Percentiles rank a stretch among this genome's conserved stretches.
Conservation (phyloP, 192 early-diverging fungal species). For the Linnemannia zychae region DNA sequence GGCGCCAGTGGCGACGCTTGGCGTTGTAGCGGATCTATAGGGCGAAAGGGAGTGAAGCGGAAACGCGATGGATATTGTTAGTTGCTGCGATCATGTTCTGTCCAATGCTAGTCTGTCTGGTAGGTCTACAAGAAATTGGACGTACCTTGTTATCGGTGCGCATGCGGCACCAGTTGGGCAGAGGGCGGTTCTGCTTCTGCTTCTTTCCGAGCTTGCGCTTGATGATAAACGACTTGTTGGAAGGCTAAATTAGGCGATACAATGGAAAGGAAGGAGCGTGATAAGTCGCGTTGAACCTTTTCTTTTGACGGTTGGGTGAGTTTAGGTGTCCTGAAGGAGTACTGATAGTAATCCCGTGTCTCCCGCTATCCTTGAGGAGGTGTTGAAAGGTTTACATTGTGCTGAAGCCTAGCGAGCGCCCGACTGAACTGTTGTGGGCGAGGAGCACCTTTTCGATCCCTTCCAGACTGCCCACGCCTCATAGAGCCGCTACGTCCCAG, state of each 20-base stretch:
- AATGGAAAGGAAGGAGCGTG: background rate
- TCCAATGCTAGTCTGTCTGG: background rate
- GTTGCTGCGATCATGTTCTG: no score
- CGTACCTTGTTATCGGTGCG: conserved; percentile 93
- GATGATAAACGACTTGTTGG: conserved; percentile 97
- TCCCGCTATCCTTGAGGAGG: background rate
- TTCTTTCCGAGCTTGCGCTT: conserved; percentile 99
- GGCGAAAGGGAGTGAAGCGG: background rate
- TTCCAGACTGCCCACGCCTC: no score
- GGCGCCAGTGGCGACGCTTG: conserved; percentile 99
- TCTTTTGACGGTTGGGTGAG: background rate
- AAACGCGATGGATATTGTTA: no score
- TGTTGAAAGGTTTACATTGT: background rate
- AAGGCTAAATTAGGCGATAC: conserved; percentile 72
- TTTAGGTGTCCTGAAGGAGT: background rate
- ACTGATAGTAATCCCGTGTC: no score
- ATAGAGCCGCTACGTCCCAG: no score
- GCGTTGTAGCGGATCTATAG: conserved; percentile 88
- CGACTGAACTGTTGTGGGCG: no score
- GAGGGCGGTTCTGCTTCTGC: conserved; percentile 98
- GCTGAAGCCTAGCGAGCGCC: background rate
- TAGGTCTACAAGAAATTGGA: background rate
- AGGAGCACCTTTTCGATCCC: no score
- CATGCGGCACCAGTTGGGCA: conserved; percentile 98
- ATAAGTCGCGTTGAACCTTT: conserved; percentile 16